Percentiles rank a stretch among this genome's conserved stretches.
Evolutionary conservation across 2,329 filamentous ascomycete species (phyloP).

Genomic region (Fusarium clavum): DNA sequence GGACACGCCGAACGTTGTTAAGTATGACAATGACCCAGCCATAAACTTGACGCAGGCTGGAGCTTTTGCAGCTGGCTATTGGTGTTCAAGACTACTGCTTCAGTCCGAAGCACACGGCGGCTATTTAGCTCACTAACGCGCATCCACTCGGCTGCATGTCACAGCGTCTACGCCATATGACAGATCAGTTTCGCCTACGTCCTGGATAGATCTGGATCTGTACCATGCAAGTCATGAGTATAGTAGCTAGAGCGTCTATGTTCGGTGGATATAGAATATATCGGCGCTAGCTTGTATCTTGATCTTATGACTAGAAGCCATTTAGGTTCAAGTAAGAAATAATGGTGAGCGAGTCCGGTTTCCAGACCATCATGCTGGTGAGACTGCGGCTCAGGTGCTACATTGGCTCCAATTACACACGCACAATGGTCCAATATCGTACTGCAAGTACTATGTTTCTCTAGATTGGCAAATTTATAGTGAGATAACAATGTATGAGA

Average conservation of each 20-base stretch:
- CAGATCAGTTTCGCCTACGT: slow-evolving; percentile 2
- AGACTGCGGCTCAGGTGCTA: neutral
- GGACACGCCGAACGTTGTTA: neutral
- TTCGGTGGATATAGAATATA: neutral
- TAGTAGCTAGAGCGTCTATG: neutral
- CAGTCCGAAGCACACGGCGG: neutral
- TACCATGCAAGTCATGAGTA: neutral
- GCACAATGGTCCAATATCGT: neutral
- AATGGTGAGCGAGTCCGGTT: neutral
- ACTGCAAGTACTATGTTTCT: neutral
- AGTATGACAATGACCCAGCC: neutral
- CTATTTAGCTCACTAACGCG: neutral
- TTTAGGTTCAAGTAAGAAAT: neutral
- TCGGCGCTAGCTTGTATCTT: neutral
- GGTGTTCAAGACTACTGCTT: neutral
- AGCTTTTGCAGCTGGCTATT: neutral
- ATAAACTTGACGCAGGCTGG: neutral
- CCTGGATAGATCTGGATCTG: neutral
- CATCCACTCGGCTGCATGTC: slow-evolving; percentile 4
- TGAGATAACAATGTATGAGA: neutral
- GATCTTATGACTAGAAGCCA: neutral
- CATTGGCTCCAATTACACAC: neutral
- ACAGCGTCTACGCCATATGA: neutral
- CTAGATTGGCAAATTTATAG: neutral
- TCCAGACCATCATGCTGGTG: neutral